phyloP scores from a whole-genome alignment of 2,329 filamentous ascomycete species.

The Colletotrichum theobromicola region DNA sequence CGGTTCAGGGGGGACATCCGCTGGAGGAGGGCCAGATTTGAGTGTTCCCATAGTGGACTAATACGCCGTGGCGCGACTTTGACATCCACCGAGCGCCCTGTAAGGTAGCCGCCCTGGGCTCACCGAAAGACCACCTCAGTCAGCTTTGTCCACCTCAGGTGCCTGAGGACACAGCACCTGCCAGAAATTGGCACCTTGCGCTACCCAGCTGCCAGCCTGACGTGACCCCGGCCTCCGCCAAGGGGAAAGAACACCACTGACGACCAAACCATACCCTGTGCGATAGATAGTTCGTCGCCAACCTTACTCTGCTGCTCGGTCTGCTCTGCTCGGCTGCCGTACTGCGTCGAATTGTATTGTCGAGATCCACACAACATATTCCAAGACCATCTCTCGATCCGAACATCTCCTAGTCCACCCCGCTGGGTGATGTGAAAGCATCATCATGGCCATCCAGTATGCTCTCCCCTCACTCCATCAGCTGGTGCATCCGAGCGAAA shows the following conservation, averaged over 20 bases:
- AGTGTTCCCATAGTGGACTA: not conserved
- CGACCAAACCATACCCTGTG: not conserved
- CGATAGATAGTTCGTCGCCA: constrained; percentile 25
- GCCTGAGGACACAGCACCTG: constrained; percentile 16
- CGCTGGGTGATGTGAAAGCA: constrained; percentile 21
- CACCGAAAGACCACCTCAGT: not conserved
- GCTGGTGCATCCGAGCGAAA: not conserved
- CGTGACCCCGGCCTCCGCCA: not conserved
- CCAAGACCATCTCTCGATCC: constrained; percentile 5
- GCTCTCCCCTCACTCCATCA: constrained; percentile 18
- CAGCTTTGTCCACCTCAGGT: not conserved
- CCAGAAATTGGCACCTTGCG: constrained; percentile 13
- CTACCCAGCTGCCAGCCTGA: not conserved
- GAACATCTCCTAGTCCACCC: constrained; percentile 10
- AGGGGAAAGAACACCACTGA: not conserved
- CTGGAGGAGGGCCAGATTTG: not conserved
- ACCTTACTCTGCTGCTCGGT: constrained; percentile 22
- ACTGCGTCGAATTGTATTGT: not conserved
- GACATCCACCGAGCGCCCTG: not conserved
- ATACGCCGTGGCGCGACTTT: not conserved
- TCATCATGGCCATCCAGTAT: constrained; percentile 52
- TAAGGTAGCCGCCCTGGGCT: not conserved
- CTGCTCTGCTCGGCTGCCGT: not conserved
- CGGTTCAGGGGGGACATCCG: not conserved
- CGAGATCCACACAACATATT: constrained; percentile 8